phyloP scores from a whole-genome alignment of 106 monocot genomes.

The Acorus gramineus region DNA sequence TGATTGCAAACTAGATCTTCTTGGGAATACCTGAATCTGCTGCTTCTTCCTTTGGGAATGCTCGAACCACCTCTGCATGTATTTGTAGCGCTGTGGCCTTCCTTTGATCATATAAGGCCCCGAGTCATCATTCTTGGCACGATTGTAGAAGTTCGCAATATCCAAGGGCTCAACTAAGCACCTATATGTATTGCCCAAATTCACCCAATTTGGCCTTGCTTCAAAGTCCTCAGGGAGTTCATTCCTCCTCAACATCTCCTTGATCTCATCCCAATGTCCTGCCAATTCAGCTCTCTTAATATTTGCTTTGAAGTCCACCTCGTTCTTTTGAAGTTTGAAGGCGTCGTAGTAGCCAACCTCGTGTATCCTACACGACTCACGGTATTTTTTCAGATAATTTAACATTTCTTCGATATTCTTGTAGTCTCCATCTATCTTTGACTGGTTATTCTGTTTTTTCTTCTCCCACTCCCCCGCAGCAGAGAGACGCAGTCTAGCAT shows the following conservation, averaged over 20 bases:
- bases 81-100: constrained; percentile 35
- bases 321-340: constrained; percentile 36
- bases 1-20: constrained; percentile 25
- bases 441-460: constrained; percentile 28
- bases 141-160: constrained; percentile 53
- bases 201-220: constrained; percentile 28
- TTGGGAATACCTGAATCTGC: not conserved
- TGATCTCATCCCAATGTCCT: constrained; percentile 53
- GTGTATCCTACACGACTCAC: constrained; percentile 14
- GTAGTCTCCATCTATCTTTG: constrained; percentile 23
- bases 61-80: constrained; percentile 37
- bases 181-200: constrained; percentile 35
- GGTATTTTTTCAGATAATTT: constrained; percentile 16
- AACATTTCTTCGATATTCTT: constrained; percentile 29
- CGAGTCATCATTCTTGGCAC: constrained; percentile 46
- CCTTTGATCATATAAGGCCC: constrained; percentile 43
- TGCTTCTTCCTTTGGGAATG: constrained; percentile 10
- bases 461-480: constrained; percentile 34
- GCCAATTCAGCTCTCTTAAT: constrained; percentile 39
- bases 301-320: constrained; percentile 40
- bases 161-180: constrained; percentile 45
- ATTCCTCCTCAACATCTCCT: constrained; percentile 38
- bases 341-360: constrained; percentile 46
- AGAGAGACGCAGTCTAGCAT: constrained; percentile 29
- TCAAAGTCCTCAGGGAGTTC: constrained; percentile 45